A percentile compares a stretch with the other conserved stretches of the same genome.
These are phyloP conservation scores for Waltiozyma sp. DNA, from an alignment of 1,139 yeast species.

Conservation along the genomic window DNA sequence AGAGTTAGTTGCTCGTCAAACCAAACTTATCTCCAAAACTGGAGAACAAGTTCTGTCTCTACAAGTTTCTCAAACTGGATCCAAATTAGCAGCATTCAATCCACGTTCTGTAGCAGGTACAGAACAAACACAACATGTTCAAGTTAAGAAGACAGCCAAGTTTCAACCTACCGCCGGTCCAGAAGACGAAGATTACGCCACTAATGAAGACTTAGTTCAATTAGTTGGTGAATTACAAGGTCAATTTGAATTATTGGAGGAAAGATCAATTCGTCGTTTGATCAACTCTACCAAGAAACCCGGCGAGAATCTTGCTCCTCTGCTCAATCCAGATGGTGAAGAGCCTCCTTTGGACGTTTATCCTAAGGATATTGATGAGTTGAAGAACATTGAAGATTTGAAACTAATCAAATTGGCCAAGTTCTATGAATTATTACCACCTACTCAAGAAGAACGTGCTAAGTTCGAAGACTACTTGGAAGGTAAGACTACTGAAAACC, in stretches of 20 bases:
- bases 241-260: slow-evolving; percentile 66
- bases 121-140: no score
- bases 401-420: slow-evolving; percentile 44
- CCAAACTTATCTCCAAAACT: slow-evolving; percentile 42
- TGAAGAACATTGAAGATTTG: slow-evolving; percentile 33
- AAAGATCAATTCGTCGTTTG: slow-evolving; percentile 49
- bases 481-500: slow-evolving; percentile 23
- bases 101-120: slow-evolving; percentile 9
- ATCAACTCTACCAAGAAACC: slow-evolving; percentile 34
- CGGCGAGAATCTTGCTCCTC: slow-evolving; percentile 36
- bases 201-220: slow-evolving; percentile 76
- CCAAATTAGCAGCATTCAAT: slow-evolving; percentile 21
- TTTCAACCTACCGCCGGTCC: slow-evolving; percentile 5
- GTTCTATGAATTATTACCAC: slow-evolving; percentile 60
- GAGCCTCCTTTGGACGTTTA: slow-evolving; percentile 40
- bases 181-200: slow-evolving; percentile 45
- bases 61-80: slow-evolving; percentile 41
- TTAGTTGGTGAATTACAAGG: slow-evolving; percentile 83
- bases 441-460: slow-evolving; percentile 36
- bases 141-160: neutral
- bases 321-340: slow-evolving; percentile 69
- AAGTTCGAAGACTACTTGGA: slow-evolving; percentile 35
- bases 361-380: slow-evolving; percentile 51
- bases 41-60: slow-evolving; percentile 67
- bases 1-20: slow-evolving; percentile 38